Evolutionary conservation across 2,329 filamentous ascomycete species (phyloP).

Genomic region (Fusarium marasasianum): DNA sequence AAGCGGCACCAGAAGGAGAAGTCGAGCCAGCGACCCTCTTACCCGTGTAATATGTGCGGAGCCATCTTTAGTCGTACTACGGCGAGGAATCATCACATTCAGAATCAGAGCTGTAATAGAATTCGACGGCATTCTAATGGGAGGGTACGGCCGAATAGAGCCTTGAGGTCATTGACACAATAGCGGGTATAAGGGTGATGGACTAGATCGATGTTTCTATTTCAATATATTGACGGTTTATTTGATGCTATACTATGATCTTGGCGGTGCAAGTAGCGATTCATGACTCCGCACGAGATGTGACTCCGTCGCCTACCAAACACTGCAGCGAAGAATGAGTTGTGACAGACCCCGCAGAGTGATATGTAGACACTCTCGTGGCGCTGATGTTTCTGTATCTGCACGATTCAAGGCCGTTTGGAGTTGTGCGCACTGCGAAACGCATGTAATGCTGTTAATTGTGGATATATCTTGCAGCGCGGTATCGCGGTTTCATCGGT

Average conservation of each 20-base stretch:
- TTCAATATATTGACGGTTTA: background rate
- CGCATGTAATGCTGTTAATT: background rate
- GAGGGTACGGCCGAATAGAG: background rate
- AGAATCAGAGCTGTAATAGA: background rate
- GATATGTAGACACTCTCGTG: background rate
- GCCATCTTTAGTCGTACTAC: background rate
- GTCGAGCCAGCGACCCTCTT: background rate
- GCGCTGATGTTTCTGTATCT: too few relatives aligned
- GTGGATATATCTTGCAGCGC: background rate
- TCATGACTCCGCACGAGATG: background rate
- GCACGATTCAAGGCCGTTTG: background rate
- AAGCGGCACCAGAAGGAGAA: background rate
- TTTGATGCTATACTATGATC: background rate
- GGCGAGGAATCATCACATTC: background rate
- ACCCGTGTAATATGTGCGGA: background rate
- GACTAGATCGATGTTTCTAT: background rate
- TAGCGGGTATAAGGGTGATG: background rate
- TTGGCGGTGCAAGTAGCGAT: background rate
- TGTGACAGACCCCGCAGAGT: background rate
- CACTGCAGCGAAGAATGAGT: background rate
- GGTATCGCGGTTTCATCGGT: rapidly evolving
- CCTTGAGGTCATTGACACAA: background rate
- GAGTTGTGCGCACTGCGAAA: background rate
- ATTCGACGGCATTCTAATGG: background rate
- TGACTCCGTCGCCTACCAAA: background rate